Conservation (phyloP, 2,329 filamentous ascomycete species). For the Fonsecaea monophora region DNA sequence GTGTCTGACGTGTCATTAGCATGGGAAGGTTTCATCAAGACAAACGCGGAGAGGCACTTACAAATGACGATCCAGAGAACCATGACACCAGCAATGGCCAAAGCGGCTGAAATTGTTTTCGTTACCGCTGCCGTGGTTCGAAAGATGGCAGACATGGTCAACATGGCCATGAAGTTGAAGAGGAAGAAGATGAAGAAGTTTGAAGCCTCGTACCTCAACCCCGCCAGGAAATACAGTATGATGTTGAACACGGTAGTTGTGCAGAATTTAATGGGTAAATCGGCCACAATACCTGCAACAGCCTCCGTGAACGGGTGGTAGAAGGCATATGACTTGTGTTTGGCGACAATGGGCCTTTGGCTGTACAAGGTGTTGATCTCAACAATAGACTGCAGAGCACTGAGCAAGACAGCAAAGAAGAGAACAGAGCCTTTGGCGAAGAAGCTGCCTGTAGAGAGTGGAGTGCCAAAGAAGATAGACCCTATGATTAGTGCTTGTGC, state of each 20-base stretch:
- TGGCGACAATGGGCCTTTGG: slow-evolving; percentile 65
- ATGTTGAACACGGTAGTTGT: slow-evolving; percentile 66
- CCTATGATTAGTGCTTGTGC: slow-evolving; percentile 68
- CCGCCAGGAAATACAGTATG: slow-evolving; percentile 70
- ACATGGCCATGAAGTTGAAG: slow-evolving; percentile 60
- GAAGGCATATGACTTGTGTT: slow-evolving; percentile 65
- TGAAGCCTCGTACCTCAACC: slow-evolving; percentile 58
- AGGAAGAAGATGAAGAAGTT: slow-evolving; percentile 68
- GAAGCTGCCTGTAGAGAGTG: slow-evolving; percentile 63
- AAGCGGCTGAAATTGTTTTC: slow-evolving; percentile 64
- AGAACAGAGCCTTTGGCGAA: slow-evolving; percentile 69
- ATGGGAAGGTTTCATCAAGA: slow-evolving; percentile 36
- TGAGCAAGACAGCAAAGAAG: slow-evolving; percentile 69
- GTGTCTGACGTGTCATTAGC: slow-evolving; percentile 43
- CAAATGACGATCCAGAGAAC: slow-evolving; percentile 50
- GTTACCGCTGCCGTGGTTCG: slow-evolving; percentile 63
- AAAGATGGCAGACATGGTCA: slow-evolving; percentile 67
- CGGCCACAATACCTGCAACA: slow-evolving; percentile 55
- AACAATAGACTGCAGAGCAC: slow-evolving; percentile 68
- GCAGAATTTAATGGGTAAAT: slow-evolving; percentile 63
- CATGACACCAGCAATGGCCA: slow-evolving; percentile 58
- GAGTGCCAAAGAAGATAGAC: slow-evolving; percentile 71
- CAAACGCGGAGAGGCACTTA: neutral
- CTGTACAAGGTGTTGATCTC: slow-evolving; percentile 70
- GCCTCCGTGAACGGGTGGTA: slow-evolving; percentile 62